Evolutionary conservation across 257 asterid genomes (phyloP).

Genomic region (Nicotiana attenuata): DNA sequence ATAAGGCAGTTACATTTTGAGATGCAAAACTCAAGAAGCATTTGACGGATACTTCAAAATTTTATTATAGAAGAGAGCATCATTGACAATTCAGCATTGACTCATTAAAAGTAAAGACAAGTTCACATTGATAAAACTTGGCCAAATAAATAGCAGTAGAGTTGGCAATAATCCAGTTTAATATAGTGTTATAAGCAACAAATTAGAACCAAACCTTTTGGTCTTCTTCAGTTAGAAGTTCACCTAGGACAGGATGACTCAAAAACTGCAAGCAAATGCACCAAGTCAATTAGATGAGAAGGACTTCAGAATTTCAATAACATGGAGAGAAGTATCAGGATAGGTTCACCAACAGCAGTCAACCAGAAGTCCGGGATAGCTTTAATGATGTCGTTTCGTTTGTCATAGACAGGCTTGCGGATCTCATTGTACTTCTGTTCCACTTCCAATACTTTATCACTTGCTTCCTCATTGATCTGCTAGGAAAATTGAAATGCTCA

Average conservation of each 20-base stretch:
- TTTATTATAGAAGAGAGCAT: neutral
- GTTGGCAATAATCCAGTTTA: neutral
- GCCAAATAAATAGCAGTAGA: neutral
- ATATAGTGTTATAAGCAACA: neutral
- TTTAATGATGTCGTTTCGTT: conserved; percentile 60
- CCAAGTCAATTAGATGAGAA: neutral
- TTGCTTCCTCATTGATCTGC: conserved; percentile 94
- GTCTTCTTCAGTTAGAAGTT: conserved; percentile 83
- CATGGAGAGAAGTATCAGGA: neutral
- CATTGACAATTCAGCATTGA: neutral
- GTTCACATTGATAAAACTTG: neutral
- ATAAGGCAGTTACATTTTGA: neutral
- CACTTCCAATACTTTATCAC: conserved; percentile 84
- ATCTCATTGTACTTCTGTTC: conserved; percentile 85
- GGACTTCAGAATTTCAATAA: neutral
- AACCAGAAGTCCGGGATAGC: conserved; percentile 91
- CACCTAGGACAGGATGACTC: conserved; percentile 89
- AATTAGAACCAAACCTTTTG: conserved; percentile 20
- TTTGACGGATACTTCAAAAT: neutral
- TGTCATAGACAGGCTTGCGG: conserved; percentile 85
- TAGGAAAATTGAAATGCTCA: conserved; percentile 10
- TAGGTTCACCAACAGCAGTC: conserved; percentile 69
- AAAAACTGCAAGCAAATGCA: conserved; percentile 51
- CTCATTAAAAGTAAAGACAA: neutral
- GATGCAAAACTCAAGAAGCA: neutral